phyloP scores from a whole-genome alignment of 2,329 filamentous ascomycete species.

The Epichloe glyceriae region DNA sequence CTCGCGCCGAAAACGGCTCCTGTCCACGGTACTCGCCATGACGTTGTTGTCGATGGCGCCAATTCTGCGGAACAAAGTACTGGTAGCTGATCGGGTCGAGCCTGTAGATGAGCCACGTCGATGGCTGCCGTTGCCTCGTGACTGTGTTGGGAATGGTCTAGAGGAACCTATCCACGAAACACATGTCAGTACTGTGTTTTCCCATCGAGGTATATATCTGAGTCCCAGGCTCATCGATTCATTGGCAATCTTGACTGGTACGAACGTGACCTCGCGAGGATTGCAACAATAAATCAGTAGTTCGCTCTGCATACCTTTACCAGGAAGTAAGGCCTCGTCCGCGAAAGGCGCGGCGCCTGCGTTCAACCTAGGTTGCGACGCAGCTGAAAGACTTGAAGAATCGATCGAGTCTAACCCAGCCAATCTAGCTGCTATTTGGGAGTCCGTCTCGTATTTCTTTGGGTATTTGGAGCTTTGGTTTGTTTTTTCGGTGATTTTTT shows the following conservation, averaged over 20 bases:
- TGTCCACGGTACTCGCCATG: conserved; percentile 44
- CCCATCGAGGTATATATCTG: too few relatives aligned
- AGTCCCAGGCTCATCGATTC: too few relatives aligned
- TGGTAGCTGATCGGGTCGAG: conserved; percentile 21
- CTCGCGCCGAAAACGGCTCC: conserved; percentile 69
- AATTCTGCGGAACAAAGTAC: conserved; percentile 21
- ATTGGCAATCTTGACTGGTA: neutral
- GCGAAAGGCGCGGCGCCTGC: conserved; percentile 1
- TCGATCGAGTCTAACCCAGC: neutral
- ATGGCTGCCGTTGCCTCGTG: conserved; percentile 14
- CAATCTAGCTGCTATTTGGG: neutral
- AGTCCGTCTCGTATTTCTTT: conserved; percentile 4
- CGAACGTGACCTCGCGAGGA: neutral
- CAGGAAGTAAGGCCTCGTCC: neutral
- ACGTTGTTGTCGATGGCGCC: conserved; percentile 28
- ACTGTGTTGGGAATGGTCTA: conserved; percentile 14
- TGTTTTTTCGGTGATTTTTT: conserved; percentile 17
- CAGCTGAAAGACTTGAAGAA: neutral
- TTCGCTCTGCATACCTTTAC: conserved; percentile 3
- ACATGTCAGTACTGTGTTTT: too few relatives aligned
- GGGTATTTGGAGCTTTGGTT: conserved; percentile 10
- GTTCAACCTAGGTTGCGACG: neutral
- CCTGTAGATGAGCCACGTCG: conserved; percentile 20
- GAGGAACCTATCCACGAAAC: neutral
- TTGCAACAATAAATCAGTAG: neutral